These are phyloP conservation scores for Carex pumila DNA, from an alignment of 176 grass and related monocot genomes.

Conservation along the genomic window DNA sequence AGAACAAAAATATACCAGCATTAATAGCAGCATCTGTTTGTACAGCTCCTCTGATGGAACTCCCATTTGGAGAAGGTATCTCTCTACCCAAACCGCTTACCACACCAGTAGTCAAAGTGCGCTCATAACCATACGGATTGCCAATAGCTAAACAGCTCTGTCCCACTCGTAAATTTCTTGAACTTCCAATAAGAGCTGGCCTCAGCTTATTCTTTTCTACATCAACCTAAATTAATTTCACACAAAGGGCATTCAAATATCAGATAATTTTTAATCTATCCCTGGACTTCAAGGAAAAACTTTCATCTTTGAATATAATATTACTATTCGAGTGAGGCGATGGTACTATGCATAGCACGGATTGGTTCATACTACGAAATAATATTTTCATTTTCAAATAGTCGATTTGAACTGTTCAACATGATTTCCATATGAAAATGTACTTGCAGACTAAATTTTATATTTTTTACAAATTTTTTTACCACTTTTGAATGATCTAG, in stretches of 20 bases:
- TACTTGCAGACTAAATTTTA: too few relatives aligned
- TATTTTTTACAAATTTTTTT: too few relatives aligned
- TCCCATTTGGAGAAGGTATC: constrained; percentile 77
- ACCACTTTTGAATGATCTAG: too few relatives aligned
- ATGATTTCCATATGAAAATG: too few relatives aligned
- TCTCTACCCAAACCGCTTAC: constrained; percentile 71
- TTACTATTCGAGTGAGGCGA: constrained; percentile 1
- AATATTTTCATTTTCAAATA: too few relatives aligned
- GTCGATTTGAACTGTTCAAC: too few relatives aligned
- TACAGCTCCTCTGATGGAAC: constrained; percentile 57
- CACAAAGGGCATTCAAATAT: background rate
- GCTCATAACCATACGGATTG: constrained; percentile 81
- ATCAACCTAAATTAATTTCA: constrained; percentile 17
- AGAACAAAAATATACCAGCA: constrained; percentile 39
- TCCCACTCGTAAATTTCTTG: constrained; percentile 53
- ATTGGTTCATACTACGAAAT: too few relatives aligned
- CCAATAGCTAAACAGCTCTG: constrained; percentile 91
- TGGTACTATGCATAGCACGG: too few relatives aligned
- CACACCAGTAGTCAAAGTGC: constrained; percentile 79
- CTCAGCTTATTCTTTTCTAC: constrained; percentile 27
- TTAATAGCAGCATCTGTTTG: constrained; percentile 96
- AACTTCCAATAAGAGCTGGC: constrained; percentile 59
- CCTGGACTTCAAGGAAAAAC: background rate
- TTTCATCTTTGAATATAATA: background rate
- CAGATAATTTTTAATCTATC: background rate